Evolutionary conservation across 176 grass and related monocot species (phyloP), one percentile per base, ranked within the genome.

Genomic region (maize (Zea mays)): DNA sequence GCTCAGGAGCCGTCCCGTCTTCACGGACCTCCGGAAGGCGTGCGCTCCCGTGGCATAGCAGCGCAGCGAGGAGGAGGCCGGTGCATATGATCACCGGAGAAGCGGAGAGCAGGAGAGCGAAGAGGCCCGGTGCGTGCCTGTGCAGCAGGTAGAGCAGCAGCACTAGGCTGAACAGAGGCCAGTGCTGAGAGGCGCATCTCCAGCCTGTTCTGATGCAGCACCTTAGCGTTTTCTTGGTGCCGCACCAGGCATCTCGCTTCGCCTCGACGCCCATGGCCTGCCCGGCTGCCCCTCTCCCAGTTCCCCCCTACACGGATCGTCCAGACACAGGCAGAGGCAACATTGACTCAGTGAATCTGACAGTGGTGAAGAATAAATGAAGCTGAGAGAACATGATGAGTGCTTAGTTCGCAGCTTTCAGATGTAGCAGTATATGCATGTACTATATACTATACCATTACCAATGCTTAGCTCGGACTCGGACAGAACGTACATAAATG

Each of bases 61-160:
- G 85, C 7, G 67, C 71, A 16, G 83, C 90, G 59, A 97, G 90
- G 41, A 97, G 88, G 84, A 97, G 41, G 44, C 83, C 44, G 35
- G 93, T 85, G 37, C 90, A 97, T 75, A 93, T 49, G 69, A 93
- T 79, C 56, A 97, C 83, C 37, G 93, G 93, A 40, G 85, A 86
- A 12, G 62, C 35, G 35, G 88, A 86, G 0, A 97, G 45, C 49
- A 97, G 16, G 57, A 93, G 79, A 36, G 52, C 66, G 34, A 93
- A 97, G 58, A 93, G 66, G 20, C 80, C 79, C 43, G 85, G 90
- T 8, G 80, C 85, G 36, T 40, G 80, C 76, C 21, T 85, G 81
- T 90, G 80, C 36, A 97, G 65, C 54, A 97, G 80, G 75, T 80
- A 85, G 14, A 93, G 82, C 67, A 90, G 80, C 17, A 85, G 50